Evolutionary conservation across 2,329 filamentous ascomycete species (phyloP).

Genomic region (Biscogniauxia mediterranea): DNA sequence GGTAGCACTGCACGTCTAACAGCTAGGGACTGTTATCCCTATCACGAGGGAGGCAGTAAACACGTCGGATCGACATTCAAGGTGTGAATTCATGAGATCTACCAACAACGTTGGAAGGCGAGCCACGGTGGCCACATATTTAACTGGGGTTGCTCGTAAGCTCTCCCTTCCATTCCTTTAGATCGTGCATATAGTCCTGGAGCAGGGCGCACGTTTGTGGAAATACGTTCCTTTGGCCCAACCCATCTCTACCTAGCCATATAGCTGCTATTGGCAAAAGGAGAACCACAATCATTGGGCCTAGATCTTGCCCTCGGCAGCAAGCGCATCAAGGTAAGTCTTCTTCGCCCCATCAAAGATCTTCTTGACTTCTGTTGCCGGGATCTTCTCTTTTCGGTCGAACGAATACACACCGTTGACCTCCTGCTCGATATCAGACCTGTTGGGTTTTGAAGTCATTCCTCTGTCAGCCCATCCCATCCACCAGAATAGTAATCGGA

Average conservation of each 20-base stretch:
- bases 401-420: slow-evolving; percentile 66
- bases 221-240: too few relatives aligned
- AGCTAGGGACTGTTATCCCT: background rate
- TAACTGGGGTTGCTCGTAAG: background rate
- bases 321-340: slow-evolving; percentile 41
- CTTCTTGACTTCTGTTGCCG: slow-evolving; percentile 53
- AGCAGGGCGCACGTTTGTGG: too few relatives aligned
- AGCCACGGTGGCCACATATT: background rate
- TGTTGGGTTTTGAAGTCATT: slow-evolving; percentile 14
- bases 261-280: too few relatives aligned
- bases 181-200: too few relatives aligned
- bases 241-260: too few relatives aligned
- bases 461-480: background rate
- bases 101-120: background rate
- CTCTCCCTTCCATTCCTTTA: background rate
- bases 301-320: slow-evolving; percentile 8
- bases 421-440: slow-evolving; percentile 64
- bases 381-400: slow-evolving; percentile 59
- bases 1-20: background rate
- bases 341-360: slow-evolving; percentile 54
- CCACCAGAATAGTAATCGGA: background rate
- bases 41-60: background rate
- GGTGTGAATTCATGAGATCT: background rate
- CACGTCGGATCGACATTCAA: background rate
- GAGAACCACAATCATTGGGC: too few relatives aligned